phyloP scores from a whole-genome alignment of 1,284 basidiomycete species.

The Leucocoprinus gongylophorus region DNA sequence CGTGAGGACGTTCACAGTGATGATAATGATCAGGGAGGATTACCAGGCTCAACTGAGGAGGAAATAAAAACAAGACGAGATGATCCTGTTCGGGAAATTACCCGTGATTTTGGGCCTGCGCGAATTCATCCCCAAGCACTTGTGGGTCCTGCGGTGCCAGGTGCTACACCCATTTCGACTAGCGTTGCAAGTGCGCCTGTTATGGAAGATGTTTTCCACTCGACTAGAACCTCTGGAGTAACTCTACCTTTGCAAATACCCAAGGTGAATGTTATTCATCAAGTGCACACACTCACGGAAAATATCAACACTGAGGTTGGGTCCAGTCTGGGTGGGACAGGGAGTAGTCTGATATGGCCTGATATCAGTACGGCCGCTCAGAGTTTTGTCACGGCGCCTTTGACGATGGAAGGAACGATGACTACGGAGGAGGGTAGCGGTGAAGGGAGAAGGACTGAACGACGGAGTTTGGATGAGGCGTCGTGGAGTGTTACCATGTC shows the following conservation, averaged over 20 bases:
- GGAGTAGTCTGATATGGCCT: conserved; percentile 21
- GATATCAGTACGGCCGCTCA: conserved; percentile 61
- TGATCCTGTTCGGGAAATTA: conserved; percentile 7
- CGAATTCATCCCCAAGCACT: conserved; percentile 3
- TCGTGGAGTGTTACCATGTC: conserved; percentile 6
- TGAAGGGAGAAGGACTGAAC: conserved; percentile 15
- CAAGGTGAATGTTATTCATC: too few species aligned
- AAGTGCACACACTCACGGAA: too few species aligned
- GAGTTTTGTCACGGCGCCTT: conserved; percentile 59
- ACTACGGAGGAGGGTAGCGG: conserved; percentile 26
- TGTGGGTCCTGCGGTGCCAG: conserved; percentile 8
- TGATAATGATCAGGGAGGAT: neutral
- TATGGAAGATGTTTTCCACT: conserved; percentile 1
- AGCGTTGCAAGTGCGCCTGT: neutral
- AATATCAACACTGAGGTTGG: neutral
- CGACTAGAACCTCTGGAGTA: neutral
- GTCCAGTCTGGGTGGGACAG: neutral
- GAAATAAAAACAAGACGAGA: too few species aligned
- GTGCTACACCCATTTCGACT: conserved; percentile 11
- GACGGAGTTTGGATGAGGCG: conserved; percentile 10
- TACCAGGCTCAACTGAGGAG: neutral
- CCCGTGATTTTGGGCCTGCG: conserved; percentile 1
- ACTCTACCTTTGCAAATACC: neutral
- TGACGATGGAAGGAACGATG: conserved; percentile 47
- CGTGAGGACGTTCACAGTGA: conserved; percentile 11